Conservation (phyloP, 352 stramenopile species). For the Pythium biforme region DNA sequence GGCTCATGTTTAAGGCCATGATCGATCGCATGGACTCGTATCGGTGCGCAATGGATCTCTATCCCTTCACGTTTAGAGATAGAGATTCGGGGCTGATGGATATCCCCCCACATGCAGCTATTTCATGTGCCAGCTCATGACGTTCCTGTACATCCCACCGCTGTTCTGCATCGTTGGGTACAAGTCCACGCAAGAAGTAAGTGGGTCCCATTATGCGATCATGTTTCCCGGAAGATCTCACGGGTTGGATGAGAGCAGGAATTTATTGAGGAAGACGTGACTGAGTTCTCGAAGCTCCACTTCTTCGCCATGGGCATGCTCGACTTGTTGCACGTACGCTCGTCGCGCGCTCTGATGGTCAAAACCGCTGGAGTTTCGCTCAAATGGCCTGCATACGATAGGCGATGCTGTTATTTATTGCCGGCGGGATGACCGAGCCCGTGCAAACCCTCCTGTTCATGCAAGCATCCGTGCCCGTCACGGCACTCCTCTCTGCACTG, state of each 20-base stretch:
- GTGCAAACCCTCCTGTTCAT: slow-evolving; percentile 83
- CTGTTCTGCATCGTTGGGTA: slow-evolving; percentile 88
- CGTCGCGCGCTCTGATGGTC: background rate
- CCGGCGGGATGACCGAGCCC: slow-evolving; percentile 77
- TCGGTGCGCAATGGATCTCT: slow-evolving; percentile 33
- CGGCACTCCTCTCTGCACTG: slow-evolving; percentile 51
- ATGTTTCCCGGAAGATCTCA: background rate
- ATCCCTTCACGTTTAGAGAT: background rate
- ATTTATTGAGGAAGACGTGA: slow-evolving; percentile 81
- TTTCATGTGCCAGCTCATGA: slow-evolving; percentile 86
- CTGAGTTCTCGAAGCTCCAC: slow-evolving; percentile 84
- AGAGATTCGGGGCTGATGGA: too few species aligned
- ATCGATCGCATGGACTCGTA: slow-evolving; percentile 90
- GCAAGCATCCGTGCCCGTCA: slow-evolving; percentile 79
- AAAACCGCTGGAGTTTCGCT: too few species aligned
- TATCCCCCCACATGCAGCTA: too few species aligned
- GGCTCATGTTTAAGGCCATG: slow-evolving; percentile 88
- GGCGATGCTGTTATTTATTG: slow-evolving; percentile 84
- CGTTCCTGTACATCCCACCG: slow-evolving; percentile 85
- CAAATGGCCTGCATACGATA: slow-evolving; percentile 29
- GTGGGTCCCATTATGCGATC: slow-evolving; percentile 3
- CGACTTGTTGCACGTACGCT: slow-evolving; percentile 70
- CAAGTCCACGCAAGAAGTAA: slow-evolving; percentile 73
- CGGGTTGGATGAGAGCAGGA: slow-evolving; percentile 39
- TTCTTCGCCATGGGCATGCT: slow-evolving; percentile 88